These are phyloP conservation scores for Neopestalotiopsis sp. DNA, from an alignment of 2,329 filamentous ascomycete species.

Conservation along the genomic window DNA sequence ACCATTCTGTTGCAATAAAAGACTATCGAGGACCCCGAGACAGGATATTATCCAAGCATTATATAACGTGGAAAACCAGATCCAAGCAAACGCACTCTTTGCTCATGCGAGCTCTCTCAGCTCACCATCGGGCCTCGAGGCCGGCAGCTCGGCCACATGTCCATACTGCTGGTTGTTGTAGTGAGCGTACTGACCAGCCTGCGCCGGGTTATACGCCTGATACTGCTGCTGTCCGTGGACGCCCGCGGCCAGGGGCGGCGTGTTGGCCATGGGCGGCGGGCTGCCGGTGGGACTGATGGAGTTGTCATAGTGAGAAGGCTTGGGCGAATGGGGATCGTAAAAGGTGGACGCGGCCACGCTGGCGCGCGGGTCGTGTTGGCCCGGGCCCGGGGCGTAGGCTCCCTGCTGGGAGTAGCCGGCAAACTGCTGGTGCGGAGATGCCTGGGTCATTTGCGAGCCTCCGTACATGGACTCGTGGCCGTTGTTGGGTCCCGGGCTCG, in stretches of 20 bases:
- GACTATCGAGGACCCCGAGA: too few species aligned
- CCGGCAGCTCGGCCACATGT: conserved; percentile 19
- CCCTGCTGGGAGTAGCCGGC: neutral
- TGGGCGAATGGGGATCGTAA: conserved; percentile 5
- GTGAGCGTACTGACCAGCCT: conserved; percentile 32
- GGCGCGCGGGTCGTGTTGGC: conserved; percentile 2
- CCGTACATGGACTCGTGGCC: conserved; percentile 2
- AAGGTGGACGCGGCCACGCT: conserved; percentile 11
- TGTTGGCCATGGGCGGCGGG: conserved; percentile 10
- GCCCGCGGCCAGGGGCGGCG: neutral
- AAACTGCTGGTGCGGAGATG: conserved; percentile 2
- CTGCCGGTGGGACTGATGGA: conserved; percentile 10
- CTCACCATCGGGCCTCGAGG: conserved; percentile 10
- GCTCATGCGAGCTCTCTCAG: conserved; percentile 13
- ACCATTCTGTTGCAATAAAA: too few species aligned
- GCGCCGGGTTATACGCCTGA: conserved; percentile 28
- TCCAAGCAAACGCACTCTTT: neutral
- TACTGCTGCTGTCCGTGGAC: conserved; percentile 3
- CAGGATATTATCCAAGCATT: too few species aligned
- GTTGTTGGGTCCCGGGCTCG: neutral
- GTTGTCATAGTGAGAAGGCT: neutral
- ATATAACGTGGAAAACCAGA: too few species aligned
- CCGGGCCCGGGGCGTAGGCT: neutral
- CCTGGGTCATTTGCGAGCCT: neutral
- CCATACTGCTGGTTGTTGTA: conserved; percentile 32